phyloP scores from a whole-genome alignment of 768 basidiomycete species.

The Amyloporia xantha region DNA sequence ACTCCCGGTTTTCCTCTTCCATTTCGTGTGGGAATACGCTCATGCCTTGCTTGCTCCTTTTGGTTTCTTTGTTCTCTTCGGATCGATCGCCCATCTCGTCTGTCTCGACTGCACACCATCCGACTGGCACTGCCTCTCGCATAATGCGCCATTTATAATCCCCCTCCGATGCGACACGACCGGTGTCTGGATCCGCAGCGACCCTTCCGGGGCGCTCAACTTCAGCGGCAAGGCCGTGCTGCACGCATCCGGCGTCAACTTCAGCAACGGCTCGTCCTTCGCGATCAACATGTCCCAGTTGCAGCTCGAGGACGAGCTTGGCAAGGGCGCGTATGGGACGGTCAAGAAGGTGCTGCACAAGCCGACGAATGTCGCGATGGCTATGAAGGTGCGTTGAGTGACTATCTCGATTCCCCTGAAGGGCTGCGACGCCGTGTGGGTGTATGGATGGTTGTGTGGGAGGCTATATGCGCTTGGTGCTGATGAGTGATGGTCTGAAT shows the following conservation, averaged over 20 bases:
- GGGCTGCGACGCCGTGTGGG: too few species aligned
- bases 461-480: background rate
- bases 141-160: too few species aligned
- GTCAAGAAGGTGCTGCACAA: constrained; percentile 94
- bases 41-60: background rate
- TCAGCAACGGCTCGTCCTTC: constrained; percentile 85
- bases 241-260: constrained; percentile 83
- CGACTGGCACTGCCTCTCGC: too few species aligned
- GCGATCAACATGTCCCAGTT: constrained; percentile 94
- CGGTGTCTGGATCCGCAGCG: constrained; percentile 39
- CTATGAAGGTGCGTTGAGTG: constrained; percentile 87
- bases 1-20: too few species aligned
- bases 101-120: too few species aligned
- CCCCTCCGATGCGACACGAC: background rate
- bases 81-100: too few species aligned
- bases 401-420: background rate
- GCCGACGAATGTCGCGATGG: constrained; percentile 94
- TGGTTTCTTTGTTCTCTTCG: too few species aligned
- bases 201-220: constrained; percentile 93
- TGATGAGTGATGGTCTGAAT: background rate
- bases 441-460: background rate
- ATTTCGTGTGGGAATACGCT: background rate
- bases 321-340: constrained; percentile 95
- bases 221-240: constrained; percentile 92
- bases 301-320: constrained; percentile 86